These are phyloP conservation scores for Cladosporium austrohemisphaericum DNA, from an alignment of 2,329 filamentous ascomycete species.

Conservation along the genomic window DNA sequence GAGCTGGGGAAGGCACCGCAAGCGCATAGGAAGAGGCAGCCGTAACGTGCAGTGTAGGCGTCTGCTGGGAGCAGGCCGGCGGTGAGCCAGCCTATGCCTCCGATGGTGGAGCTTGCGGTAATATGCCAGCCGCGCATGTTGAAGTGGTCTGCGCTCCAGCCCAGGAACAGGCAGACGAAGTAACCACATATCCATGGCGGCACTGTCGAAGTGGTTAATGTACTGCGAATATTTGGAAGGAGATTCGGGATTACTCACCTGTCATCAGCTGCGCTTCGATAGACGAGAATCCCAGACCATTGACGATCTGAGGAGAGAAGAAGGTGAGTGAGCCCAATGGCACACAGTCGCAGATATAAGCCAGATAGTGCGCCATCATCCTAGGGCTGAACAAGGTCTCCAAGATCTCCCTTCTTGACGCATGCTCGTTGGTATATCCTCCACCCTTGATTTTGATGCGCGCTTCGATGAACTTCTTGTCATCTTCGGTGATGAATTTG, in stretches of 20 bases:
- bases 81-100: constrained; percentile 26
- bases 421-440: constrained; percentile 37
- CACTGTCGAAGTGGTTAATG: constrained; percentile 15
- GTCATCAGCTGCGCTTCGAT: constrained; percentile 42
- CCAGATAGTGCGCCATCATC: constrained; percentile 38
- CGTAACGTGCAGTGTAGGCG: constrained; percentile 32
- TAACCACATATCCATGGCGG: constrained; percentile 35
- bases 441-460: constrained; percentile 32
- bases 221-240: background rate
- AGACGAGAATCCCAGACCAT: constrained; percentile 47
- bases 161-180: constrained; percentile 28
- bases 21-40: constrained; percentile 37
- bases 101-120: constrained; percentile 21
- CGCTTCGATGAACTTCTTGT: constrained; percentile 27
- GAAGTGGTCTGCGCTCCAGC: constrained; percentile 25
- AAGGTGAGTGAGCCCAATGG: constrained; percentile 40
- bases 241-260: background rate
- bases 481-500: constrained; percentile 27
- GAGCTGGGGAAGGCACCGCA: constrained; percentile 37
- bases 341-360: constrained; percentile 32
- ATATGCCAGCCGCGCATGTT: constrained; percentile 27
- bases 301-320: constrained; percentile 52
- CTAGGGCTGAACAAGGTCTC: constrained; percentile 36
- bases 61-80: constrained; percentile 25
- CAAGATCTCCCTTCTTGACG: constrained; percentile 35